These are phyloP conservation scores for Aspergillus homomorphus DNA, from an alignment of 495 filamentous ascomycete species.

Conservation along the genomic window DNA sequence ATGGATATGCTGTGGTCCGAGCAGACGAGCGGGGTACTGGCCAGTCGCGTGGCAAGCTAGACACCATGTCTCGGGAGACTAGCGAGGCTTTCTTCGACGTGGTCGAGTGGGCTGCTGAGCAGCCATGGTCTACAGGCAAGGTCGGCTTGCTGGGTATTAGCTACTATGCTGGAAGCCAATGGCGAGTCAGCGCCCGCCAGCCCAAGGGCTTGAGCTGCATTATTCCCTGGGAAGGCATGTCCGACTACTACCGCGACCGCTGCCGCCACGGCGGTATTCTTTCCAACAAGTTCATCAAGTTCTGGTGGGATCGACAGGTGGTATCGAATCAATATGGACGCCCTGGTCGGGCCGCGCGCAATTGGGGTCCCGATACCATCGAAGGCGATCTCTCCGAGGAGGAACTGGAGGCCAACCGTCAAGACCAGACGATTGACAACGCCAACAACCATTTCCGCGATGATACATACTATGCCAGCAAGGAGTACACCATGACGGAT, in stretches of 20 bases:
- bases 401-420: conserved; percentile 57
- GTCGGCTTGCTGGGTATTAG: conserved; percentile 60
- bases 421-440: conserved; percentile 61
- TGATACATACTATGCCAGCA: conserved; percentile 58
- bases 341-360: conserved; percentile 29
- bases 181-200: conserved; percentile 58
- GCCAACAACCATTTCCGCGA: conserved; percentile 52
- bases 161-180: conserved; percentile 63
- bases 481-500: conserved; percentile 57
- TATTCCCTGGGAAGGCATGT: conserved; percentile 69
- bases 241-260: conserved; percentile 61
- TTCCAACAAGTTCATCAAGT: conserved; percentile 58
- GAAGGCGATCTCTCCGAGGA: conserved; percentile 58
- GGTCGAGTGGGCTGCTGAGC: conserved; percentile 62
- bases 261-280: conserved; percentile 65
- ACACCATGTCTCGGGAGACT: conserved; percentile 59
- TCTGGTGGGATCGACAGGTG: conserved; percentile 67
- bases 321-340: conserved; percentile 61
- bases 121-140: conserved; percentile 59
- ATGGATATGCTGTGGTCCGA: conserved; percentile 59
- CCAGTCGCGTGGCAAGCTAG: conserved; percentile 55
- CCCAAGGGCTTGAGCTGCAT: conserved; percentile 59
- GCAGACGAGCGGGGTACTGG: conserved; percentile 59
- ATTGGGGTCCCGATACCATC: conserved; percentile 53
- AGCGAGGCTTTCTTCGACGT: conserved; percentile 59